phyloP scores from a whole-genome alignment of 768 basidiomycete species.

The Pleurotus tuoliensis region DNA sequence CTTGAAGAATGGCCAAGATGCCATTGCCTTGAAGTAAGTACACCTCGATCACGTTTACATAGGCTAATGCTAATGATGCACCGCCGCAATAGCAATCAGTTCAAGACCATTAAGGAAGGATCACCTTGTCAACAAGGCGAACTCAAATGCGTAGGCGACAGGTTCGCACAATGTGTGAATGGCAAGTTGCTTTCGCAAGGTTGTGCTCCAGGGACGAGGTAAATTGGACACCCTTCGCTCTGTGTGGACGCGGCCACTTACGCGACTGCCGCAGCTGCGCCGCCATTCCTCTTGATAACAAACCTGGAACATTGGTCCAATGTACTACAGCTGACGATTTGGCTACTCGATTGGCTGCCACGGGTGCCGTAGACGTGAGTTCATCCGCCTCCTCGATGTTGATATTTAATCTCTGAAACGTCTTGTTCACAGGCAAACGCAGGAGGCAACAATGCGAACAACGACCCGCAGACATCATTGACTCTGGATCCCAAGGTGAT shows the following conservation, averaged over 20 bases:
- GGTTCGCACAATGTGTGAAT: constrained; percentile 55
- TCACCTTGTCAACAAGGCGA: constrained; percentile 34
- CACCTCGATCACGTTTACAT: neutral
- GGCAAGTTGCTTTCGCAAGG: constrained; percentile 37
- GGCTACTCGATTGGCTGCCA: constrained; percentile 42
- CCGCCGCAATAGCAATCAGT: constrained; percentile 23
- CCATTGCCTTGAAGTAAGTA: constrained; percentile 38
- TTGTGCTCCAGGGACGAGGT: constrained; percentile 35
- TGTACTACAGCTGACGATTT: constrained; percentile 49
- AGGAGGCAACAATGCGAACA: constrained; percentile 15
- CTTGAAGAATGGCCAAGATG: constrained; percentile 37
- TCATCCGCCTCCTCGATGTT: neutral
- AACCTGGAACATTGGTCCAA: constrained; percentile 44
- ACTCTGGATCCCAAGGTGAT: constrained; percentile 45
- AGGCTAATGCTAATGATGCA: neutral
- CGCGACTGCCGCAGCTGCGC: constrained; percentile 30
- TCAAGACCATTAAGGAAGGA: constrained; percentile 27
- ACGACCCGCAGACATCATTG: constrained; percentile 42
- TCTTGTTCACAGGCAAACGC: neutral
- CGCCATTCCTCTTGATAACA: constrained; percentile 49
- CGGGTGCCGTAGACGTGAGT: constrained; percentile 18
- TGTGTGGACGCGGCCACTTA: neutral
- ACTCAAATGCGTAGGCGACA: constrained; percentile 43
- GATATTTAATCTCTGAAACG: constrained; percentile 15
- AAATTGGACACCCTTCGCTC: constrained; percentile 9